Evolutionary conservation across 108 stramenopile species (phyloP), one percentile per base, ranked within the genome.

Genomic region (Phaeodactylum tricornutum): DNA sequence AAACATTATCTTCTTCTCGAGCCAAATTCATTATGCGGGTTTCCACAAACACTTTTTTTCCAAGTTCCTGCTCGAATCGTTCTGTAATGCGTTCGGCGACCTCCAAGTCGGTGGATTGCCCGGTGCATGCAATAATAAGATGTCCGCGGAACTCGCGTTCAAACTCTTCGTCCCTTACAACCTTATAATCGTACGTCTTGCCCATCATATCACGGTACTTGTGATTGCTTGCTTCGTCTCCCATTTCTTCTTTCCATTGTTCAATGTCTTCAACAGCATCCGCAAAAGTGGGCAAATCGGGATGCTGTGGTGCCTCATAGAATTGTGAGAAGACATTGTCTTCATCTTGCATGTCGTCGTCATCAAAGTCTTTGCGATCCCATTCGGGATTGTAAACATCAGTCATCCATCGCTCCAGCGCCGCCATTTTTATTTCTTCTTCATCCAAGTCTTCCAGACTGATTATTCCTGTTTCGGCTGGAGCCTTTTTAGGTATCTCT

Each of bases 361-460:
- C 79, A 55, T 88, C 86, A 55, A 89, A 89, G 37, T 84, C 75
- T 37, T 81, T 65, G 43, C 71, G 59, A 49, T 89, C 80, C 62
- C 57, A 58, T 49, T 89, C 87, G n/a, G 71, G 66, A 44, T 84
- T 82, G 71, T 84, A 90, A 1, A 90, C 87, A 39, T 90, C 87
- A 22, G 67, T 61, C 75, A 83, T 81, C 87, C 87, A 90, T 27
- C 73, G 72, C 40, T 83, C 75, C 52, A 85, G 74, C 16, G 79
- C 82, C 16, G 77, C 63, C 87, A 90, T 90, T 33, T 82, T 75
- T 19, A 80, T 62, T 51, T 90, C 87, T 47, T 90, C 83, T 48
- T 83, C 81, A 48, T 90, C 87, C 55, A 81, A 53, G 4, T 74
- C 64, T 43, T 79, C 87, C 14, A 85, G 55, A 9, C 50, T 47